Evolutionary conservation across 2,329 filamentous ascomycete genomes (phyloP), one percentile per base, ranked within the genome.

Genomic region (Byssothecium circinans): DNA sequence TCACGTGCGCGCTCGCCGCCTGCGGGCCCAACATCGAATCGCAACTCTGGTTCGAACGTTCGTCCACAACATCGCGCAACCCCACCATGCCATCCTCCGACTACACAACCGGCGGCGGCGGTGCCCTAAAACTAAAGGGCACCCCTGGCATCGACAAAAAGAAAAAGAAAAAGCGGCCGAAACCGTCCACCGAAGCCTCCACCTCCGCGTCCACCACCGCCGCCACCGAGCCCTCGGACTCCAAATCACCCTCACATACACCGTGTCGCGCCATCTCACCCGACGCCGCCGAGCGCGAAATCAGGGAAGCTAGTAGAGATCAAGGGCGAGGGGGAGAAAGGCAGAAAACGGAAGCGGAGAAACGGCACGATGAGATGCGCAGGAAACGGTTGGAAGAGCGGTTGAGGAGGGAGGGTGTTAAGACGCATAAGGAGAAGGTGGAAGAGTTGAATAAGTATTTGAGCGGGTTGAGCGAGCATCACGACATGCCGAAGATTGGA

Each of bases 351-450:
- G 90, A 95, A 54, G 84, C 91, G 1, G 90, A 99, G 75, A 78
- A 80, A 58, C 80, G 85, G 36, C 83, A 94, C 62, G 89, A 95
- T 57, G 92, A 97, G 74, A 80, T 82, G 61, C 83, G 87, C 70
- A 81, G 84, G 69, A 94, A 90, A 74, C 82, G 89, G 77, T 77
- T 97, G 62, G 84, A 94, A 60, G 87, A 96, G 63, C 79, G 90
- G 53, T 76, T 95, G 36, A 85, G 88, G 65, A 84, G 87, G 12
- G 91, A 96, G 68, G 86, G 95, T 14, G 83, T 92, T 58, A 97
- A 96, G 78, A 95, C 91, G 23, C 94, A 99, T 73, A 97, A 97
- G 70, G 89, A 99, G 76, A 85, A 90, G 10, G 92, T 99, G 35
- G 91, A 97, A 71, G 91, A 96, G 69, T 76, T 97, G 60, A 99